Base-by-base conservation (phyloP, 2,329 filamentous ascomycete genomes). In the Macrophomina tecta region DNA sequence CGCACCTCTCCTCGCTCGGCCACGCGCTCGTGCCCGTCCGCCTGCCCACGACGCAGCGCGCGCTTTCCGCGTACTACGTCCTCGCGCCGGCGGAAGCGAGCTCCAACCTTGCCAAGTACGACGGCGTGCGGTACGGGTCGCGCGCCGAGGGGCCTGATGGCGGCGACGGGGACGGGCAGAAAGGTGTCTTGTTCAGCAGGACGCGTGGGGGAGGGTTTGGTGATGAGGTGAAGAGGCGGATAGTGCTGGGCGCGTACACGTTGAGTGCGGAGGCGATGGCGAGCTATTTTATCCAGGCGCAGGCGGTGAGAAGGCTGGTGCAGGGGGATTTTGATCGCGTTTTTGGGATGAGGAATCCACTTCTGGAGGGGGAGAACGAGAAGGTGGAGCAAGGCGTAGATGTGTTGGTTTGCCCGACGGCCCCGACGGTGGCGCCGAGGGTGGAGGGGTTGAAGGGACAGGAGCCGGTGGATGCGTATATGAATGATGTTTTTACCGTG, bases 221-320 rank as follows among this genome's bases (percentile, higher is more conserved):
- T 6, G 82, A 86, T 6, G 95, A 99, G 79, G 94, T 97, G 11
- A 89, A 90, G 74, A 86, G 93, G 64, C 89, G 95, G 46, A 96
- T 99, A 67, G 80, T 99, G 8, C 86, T 99, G 0, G 95, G 95
- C 16, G 90, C 93, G 0, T 98, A 97, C 76, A 94, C 90, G 48
- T 85, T 99, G 63, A 97, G 92, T 78, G 94, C 94, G 0, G 88
- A 91, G 69, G 93, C 93, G 9, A 95, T 96, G 74, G 91, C 97
- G 77, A 99, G 98, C 77, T 97, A 98, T 79, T 99, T 99, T 74
- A 87, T 97, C 69, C 91, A 97, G 76, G 95, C 95, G 53, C 95
- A 99, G 80, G 90, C 90, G 70, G 88, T 97, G 46, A 90, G 95
- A 1, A 86, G 92, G 65, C 82, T 97, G 18, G 92, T 99, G 2